These are phyloP conservation scores for Chlorella variabilis DNA, from an alignment of 163 green algal species.

Conservation along the genomic window DNA sequence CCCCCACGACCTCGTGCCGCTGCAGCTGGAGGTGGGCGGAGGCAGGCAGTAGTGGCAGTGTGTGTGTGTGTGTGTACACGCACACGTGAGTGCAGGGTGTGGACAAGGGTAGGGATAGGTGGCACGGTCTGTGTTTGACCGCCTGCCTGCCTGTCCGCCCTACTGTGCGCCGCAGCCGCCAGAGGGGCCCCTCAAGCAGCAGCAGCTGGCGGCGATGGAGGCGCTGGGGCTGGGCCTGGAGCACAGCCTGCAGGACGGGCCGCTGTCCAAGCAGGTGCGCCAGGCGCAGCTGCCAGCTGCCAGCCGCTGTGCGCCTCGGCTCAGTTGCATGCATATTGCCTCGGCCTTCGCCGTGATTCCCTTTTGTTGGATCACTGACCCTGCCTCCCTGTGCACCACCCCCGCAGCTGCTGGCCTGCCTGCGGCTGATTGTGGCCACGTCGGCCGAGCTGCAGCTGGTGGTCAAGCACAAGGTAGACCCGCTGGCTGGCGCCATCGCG, in stretches of 20 bases:
- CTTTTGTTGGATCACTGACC: too few relatives aligned
- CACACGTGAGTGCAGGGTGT: too few relatives aligned
- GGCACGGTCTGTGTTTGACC: too few relatives aligned
- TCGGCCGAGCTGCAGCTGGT: conserved; percentile 35
- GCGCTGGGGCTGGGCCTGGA: conserved; percentile 33
- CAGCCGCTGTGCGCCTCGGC: background rate
- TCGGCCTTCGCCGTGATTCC: too few relatives aligned
- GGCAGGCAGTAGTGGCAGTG: background rate
- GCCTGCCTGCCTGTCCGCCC: background rate
- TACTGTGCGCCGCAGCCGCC: conserved; percentile 13
- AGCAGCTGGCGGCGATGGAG: background rate
- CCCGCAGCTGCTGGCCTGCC: conserved; percentile 40
- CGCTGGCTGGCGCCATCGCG: conserved; percentile 16
- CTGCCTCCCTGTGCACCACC: too few relatives aligned
- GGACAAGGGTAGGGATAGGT: too few relatives aligned
- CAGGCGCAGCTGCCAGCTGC: background rate
- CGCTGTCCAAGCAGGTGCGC: conserved; percentile 33
- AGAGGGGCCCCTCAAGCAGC: conserved; percentile 1
- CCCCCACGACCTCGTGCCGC: conserved; percentile 67
- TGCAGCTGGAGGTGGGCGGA: conserved; percentile 44
- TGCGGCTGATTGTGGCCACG: conserved; percentile 44
- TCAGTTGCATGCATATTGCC: too few relatives aligned
- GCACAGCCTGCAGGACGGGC: conserved; percentile 39
- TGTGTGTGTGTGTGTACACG: background rate
- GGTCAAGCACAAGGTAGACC: background rate